These are phyloP conservation scores for Vaccinium myrtillus DNA, from an alignment of 148 eudicot genomes.

Conservation along the genomic window DNA sequence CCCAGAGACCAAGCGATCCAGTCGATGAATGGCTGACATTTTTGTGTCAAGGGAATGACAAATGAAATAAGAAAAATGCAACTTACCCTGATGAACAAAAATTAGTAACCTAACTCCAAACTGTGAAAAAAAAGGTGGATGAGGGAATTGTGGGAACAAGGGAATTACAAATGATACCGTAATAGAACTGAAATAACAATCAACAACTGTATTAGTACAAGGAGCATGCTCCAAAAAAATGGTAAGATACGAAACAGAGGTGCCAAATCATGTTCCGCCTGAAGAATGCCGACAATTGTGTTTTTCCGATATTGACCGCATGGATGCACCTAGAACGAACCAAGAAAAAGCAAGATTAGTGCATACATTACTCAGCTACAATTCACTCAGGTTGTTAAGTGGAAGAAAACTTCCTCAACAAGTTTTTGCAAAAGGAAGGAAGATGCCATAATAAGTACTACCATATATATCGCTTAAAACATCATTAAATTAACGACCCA, in stretches of 20 bases:
- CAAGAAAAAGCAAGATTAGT: conserved; percentile 10
- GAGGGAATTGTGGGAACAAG: neutral
- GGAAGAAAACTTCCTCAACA: neutral
- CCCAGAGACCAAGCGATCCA: conserved; percentile 97
- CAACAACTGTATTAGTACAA: neutral
- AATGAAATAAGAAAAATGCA: neutral
- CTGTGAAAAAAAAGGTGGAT: neutral
- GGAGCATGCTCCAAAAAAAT: conserved; percentile 8
- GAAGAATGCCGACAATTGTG: conserved; percentile 88
- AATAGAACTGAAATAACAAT: neutral
- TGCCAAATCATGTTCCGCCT: conserved; percentile 84
- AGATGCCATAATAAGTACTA: neutral
- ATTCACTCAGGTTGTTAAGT: conserved; percentile 5
- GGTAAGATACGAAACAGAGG: conserved; percentile 89
- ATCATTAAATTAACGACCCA: neutral
- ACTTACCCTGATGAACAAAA: neutral
- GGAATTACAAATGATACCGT: neutral
- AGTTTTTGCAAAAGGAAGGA: neutral
- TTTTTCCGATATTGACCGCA: conserved; percentile 99
- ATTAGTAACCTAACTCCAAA: neutral
- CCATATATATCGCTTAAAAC: neutral
- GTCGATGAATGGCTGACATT: conserved; percentile 74
- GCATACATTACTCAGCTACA: neutral
- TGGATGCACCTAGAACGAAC: conserved; percentile 70
- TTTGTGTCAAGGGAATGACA: conserved; percentile 41